Evolutionary conservation across 768 basidiomycete genomes (phyloP).

Genomic region (Phlebiopsis gigantea): DNA sequence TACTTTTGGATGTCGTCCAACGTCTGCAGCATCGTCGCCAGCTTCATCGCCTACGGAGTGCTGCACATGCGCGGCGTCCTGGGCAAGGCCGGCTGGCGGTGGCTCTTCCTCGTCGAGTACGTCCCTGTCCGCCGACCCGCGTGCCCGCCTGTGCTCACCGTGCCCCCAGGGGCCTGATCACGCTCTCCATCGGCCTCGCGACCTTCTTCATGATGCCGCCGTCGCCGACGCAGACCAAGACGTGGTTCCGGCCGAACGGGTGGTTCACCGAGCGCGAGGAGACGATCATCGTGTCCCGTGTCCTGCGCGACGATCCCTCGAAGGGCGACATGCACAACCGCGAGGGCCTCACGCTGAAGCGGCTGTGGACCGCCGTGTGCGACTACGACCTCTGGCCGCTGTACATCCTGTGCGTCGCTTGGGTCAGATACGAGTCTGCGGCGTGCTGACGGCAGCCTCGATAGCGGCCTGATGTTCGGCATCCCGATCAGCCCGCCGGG

Average conservation of each 20-base stretch:
- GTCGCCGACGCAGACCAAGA: constrained; percentile 53
- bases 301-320: constrained; percentile 25
- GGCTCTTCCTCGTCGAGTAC: constrained; percentile 55
- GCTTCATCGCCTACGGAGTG: constrained; percentile 58
- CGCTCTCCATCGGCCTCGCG: constrained; percentile 39
- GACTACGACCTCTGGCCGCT: constrained; percentile 68
- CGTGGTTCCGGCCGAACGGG: constrained; percentile 48
- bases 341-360: constrained; percentile 45
- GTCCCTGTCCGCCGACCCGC: constrained; percentile 27
- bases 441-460: background rate
- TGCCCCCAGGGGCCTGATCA: constrained; percentile 37
- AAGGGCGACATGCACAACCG: constrained; percentile 64
- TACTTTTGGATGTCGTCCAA: constrained; percentile 18
- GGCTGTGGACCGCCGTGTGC: constrained; percentile 47
- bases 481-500: constrained; percentile 43
- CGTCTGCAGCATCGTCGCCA: constrained; percentile 19
- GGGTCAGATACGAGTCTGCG: background rate
- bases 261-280: constrained; percentile 56
- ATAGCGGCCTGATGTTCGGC: constrained; percentile 47
- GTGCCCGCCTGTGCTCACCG: constrained; percentile 30
- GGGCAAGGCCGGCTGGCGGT: constrained; percentile 51
- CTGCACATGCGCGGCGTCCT: constrained; percentile 51
- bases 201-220: constrained; percentile 53
- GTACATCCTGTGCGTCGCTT: constrained; percentile 41
- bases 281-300: constrained; percentile 50